Evolutionary conservation across 805 yeast species (phyloP).

Genomic region (Zygosaccharomyces lentus): DNA sequence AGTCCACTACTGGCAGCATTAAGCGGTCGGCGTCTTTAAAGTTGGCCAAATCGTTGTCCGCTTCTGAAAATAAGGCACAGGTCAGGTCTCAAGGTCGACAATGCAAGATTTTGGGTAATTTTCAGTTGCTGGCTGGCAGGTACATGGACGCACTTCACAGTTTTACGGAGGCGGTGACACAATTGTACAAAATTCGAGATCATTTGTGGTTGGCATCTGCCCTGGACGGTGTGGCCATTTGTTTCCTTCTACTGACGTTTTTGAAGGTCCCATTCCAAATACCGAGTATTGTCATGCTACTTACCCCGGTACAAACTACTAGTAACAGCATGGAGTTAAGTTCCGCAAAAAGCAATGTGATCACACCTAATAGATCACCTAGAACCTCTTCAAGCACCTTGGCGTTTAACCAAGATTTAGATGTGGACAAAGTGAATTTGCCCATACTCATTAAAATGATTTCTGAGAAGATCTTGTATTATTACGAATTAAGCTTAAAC

Average conservation of each 20-base stretch:
- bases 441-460: constrained; percentile 40
- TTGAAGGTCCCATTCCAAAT: constrained; percentile 36
- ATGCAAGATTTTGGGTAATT: constrained; percentile 67
- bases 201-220: constrained; percentile 85
- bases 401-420: constrained; percentile 19
- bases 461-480: constrained; percentile 39
- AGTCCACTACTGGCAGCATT: constrained; percentile 36
- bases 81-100: constrained; percentile 67
- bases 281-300: constrained; percentile 33
- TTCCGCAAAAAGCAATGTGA: constrained; percentile 25
- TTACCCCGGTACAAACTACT: constrained; percentile 32
- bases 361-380: constrained; percentile 43
- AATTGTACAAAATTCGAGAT: constrained; percentile 62
- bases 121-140: constrained; percentile 77
- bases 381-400: constrained; percentile 42
- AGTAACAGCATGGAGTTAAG: constrained; percentile 2
- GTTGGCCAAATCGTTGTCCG: constrained; percentile 32
- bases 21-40: constrained; percentile 33
- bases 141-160: constrained; percentile 63
- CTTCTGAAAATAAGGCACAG: constrained; percentile 35
- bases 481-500: constrained; percentile 48
- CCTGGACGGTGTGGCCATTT: constrained; percentile 73
- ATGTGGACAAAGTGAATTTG: constrained; percentile 23
- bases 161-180: constrained; percentile 66
- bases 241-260: constrained; percentile 55